Evolutionary conservation across 1,284 basidiomycete genomes (phyloP).

Genomic region (Trametes sp.): DNA sequence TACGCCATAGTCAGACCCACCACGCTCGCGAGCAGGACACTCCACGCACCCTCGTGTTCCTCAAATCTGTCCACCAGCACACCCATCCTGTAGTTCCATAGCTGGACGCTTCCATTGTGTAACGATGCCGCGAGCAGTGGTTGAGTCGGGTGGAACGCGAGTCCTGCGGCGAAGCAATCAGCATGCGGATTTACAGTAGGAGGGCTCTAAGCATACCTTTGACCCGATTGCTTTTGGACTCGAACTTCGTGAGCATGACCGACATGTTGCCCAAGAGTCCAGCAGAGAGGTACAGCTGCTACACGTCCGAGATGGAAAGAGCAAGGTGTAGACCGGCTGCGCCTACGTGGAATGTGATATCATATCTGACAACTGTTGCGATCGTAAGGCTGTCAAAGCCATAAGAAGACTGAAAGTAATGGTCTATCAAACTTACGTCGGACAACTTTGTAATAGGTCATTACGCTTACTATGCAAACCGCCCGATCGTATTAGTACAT

Average conservation of each 20-base stretch:
- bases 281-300: too few relatives aligned
- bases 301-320: constrained; percentile 19
- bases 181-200: constrained; percentile 1
- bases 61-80: constrained; percentile 98
- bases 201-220: constrained; percentile 73
- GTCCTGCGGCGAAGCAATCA: constrained; percentile 54
- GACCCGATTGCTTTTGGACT: constrained; percentile 98
- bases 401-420: too few relatives aligned
- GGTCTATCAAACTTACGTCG: too few relatives aligned
- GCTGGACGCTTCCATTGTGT: constrained; percentile 98
- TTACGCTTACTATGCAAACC: too few relatives aligned
- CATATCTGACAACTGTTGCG: too few relatives aligned
- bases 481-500: too few relatives aligned
- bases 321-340: constrained; percentile 25
- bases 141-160: constrained; percentile 91
- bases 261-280: constrained; percentile 58
- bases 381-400: too few relatives aligned
- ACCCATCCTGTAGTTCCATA: constrained; percentile 99
- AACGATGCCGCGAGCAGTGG: constrained; percentile 94
- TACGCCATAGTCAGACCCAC: constrained; percentile 43
- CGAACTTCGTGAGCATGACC: constrained; percentile 95
- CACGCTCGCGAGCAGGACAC: constrained; percentile 5
- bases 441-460: too few relatives aligned
- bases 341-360: constrained; percentile 31
- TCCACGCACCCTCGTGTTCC: constrained; percentile 90